Evolutionary conservation across 805 yeast species (phyloP).

Genomic region (Nakazawaea wyomingensis): DNA sequence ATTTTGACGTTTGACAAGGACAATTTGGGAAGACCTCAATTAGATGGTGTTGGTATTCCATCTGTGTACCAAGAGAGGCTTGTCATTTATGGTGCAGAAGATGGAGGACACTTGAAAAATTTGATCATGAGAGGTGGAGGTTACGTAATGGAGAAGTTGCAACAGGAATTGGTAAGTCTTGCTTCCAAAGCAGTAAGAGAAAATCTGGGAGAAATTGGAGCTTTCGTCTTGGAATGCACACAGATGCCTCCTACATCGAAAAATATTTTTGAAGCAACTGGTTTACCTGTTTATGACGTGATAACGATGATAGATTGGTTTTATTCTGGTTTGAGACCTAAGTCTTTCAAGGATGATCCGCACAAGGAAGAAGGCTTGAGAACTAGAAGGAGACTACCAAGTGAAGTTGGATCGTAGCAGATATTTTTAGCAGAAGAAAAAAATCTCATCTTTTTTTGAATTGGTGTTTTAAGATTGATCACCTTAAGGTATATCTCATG

Average conservation of each 20-base stretch:
- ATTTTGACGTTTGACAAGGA: slow-evolving; percentile 27
- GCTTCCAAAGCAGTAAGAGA: slow-evolving; percentile 18
- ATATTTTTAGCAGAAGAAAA: too few relatives aligned
- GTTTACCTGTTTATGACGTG: slow-evolving; percentile 28
- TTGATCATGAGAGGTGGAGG: slow-evolving; percentile 22
- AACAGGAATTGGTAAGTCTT: slow-evolving; percentile 21
- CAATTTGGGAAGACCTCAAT: slow-evolving; percentile 22
- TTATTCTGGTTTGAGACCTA: slow-evolving; percentile 23
- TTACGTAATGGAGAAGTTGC: slow-evolving; percentile 22
- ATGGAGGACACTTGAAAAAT: slow-evolving; percentile 21
- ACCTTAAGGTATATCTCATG: too few relatives aligned
- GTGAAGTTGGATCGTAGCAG: too few relatives aligned
- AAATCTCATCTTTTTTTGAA: too few relatives aligned
- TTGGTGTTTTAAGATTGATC: too few relatives aligned
- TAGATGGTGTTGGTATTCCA: slow-evolving; percentile 26
- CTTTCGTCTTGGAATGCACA: slow-evolving; percentile 29
- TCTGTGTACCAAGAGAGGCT: slow-evolving; percentile 18
- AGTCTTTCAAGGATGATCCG: slow-evolving; percentile 19
- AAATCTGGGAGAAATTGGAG: slow-evolving; percentile 20
- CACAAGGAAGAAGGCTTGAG: slow-evolving; percentile 20
- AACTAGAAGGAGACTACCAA: slow-evolving; percentile 17
- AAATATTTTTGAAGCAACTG: slow-evolving; percentile 23
- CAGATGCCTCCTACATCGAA: slow-evolving; percentile 31
- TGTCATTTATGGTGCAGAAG: slow-evolving; percentile 19
- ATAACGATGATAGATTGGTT: slow-evolving; percentile 29